Base-by-base conservation (phyloP, 1,139 yeast genomes). In the Zygosaccharomyces sapae region DNA sequence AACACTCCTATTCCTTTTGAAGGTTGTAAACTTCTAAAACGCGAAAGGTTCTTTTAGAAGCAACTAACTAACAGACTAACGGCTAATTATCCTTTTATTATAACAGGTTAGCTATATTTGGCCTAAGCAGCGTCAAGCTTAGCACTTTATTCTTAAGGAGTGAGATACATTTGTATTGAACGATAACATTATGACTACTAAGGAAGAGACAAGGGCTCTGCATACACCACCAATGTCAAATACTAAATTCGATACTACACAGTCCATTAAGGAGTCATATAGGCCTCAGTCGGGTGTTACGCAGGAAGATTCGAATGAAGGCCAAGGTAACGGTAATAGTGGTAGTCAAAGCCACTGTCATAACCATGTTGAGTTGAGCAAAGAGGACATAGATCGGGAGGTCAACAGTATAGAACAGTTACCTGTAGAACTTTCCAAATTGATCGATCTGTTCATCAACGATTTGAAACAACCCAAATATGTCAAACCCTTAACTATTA, bases 381-480 rank as follows among this genome's bases (percentile, higher is more conserved):
- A 50, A 24, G 60, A 54, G 25, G 65, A 62, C 38, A 54, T 58
- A 10, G 59, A 53, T 20, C 16, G 46, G 45, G 56, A 53, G 34
- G 42, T 55, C 5, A 43, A 38, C 22, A 41, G 46, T 9, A 53
- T 61, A 9, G 43, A 39, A 5, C 53, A 52, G 16, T 47, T 75
- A 13, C 79, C 79, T 0, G 46, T 54, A 0, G 73, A 64, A 10
- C 52, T 72, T 13, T 46, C 61, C 3, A 58, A 55, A 27, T 51
- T 57, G 35, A 61, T 76, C 25, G 76, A 74, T 35, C 50, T 57
- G 10, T 80, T 80, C 55, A 63, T 78, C 18, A 65, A 65, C 39
- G 79, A 76, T 44, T 64, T 80, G 33, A 77, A 75, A 54, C 79
- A 76, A 52, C 86, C 86, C 2, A 73, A 74, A 52, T 80, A 79